These are phyloP conservation scores for Alternaria novae-zelandiae DNA, from an alignment of 2,329 filamentous ascomycete species.

Conservation along the genomic window DNA sequence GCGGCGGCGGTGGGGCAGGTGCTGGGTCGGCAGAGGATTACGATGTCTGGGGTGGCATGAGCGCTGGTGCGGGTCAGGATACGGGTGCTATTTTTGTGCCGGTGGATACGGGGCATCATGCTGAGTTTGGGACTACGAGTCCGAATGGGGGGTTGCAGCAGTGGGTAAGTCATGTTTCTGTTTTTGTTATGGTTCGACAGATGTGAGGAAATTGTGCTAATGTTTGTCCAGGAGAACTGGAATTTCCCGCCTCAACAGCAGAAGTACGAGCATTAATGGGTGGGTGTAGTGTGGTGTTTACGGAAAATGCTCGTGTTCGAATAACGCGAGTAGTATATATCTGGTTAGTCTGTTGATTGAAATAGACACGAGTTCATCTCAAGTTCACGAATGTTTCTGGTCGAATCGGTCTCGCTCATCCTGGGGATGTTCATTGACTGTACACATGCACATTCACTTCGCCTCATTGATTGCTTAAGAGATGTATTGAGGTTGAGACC, in stretches of 20 bases:
- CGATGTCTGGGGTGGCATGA: slow-evolving; percentile 33
- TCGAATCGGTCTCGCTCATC: not conserved
- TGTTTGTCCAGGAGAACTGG: slow-evolving; percentile 32
- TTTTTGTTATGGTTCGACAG: not conserved
- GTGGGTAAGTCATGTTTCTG: slow-evolving; percentile 34
- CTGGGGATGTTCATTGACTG: not conserved
- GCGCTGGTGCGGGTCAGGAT: slow-evolving; percentile 31
- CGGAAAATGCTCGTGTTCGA: not conserved
- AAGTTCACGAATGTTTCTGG: not conserved
- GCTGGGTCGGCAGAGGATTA: slow-evolving; percentile 24
- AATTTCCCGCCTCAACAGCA: slow-evolving; percentile 33
- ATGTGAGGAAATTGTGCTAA: not conserved
- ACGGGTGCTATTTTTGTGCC: slow-evolving; percentile 46
- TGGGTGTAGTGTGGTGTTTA: not conserved
- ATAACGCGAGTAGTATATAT: not conserved
- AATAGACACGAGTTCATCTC: not conserved
- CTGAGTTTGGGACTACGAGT: slow-evolving; percentile 31
- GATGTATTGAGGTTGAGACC: not conserved
- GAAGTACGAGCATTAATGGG: slow-evolving; percentile 24
- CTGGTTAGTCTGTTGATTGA: not conserved
- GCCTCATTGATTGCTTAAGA: not conserved
- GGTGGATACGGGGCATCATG: slow-evolving; percentile 28
- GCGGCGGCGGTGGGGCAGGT: not conserved
- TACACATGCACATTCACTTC: not conserved
- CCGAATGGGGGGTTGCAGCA: slow-evolving; percentile 36